Base-by-base conservation (phyloP, 345 rosid species). In the Brassica nigra region DNA sequence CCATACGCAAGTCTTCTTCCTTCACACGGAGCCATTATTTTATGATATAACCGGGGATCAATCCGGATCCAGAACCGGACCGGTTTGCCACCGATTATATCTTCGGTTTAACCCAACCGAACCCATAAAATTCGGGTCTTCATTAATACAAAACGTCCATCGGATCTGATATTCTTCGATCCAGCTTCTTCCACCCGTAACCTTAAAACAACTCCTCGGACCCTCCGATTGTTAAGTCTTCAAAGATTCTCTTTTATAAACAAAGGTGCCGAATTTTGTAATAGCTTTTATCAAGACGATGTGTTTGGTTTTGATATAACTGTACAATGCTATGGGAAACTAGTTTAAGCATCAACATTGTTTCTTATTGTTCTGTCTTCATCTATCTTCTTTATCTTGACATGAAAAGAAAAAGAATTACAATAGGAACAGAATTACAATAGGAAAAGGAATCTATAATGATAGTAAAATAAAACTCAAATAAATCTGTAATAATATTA, bases 141-240 rank as follows among this genome's bases (percentile, higher is more conserved):
- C 14, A 73, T 9, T 66, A 79, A 8, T 70, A 78, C 74, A 79
- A 68, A 68, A 10, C 58, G 2, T 27, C 27, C 31, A 79, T 20
- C 78, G 82, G 82, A 79, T 73, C 78, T 67, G 78, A 30, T 66
- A 64, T 12, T 58, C 78, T 44, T 59, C 78, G 82, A 79, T 79
- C 82, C 82, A 67, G 73, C 74, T 73, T 73, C 82, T 61, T 74
- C 76, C 69, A 75, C 77, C 83, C 80, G 77, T 30, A 73, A 74
- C 76, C 77, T 78, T 70, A 70, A 68, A 75, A 42, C 30, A 62
- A 54, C 78, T 73, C 78, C 33, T 77, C 93, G 93, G 93, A 88
- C 86, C 93, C 87, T 84, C 88, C 81, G 84, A 81, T 89, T 86
- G 84, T 81, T 57, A 23, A 59, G 67, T 83, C 86, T 77, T 73